Base-by-base conservation (phyloP, 768 basidiomycete species). In the Hebeloma cylindrosporum region DNA sequence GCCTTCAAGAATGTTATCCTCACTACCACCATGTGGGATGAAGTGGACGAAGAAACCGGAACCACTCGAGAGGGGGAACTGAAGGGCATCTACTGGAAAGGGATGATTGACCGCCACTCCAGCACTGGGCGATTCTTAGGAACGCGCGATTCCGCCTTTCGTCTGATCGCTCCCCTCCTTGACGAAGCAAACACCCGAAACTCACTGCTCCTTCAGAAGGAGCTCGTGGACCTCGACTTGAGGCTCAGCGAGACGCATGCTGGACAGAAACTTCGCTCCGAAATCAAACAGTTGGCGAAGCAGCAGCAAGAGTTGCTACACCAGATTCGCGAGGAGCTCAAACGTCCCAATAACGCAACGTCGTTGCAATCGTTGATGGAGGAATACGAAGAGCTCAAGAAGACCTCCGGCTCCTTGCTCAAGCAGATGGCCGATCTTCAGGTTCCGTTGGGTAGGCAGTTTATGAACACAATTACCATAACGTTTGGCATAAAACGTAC, bases 1-100 rank as follows among this genome's bases (percentile, higher is more conserved):
- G 62, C 67, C 3, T 63, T 77, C 42, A 59, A 67, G 27, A 75
- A 77, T 46, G 68, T 78, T 33, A 63, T 75, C 35, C 67, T 79
- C 39, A 65, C 65, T 23, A 79, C 78, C 40, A 78, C 69, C 31
- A 74, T 71, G 68, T 78, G 75, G 75, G 66, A 66, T 8, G 62
- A 66, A 40, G 69, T 70, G 25, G 59, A 63, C 31, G 54, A 51
- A 27, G 63, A 59, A 36, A 21, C 59, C 32, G 73, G 69, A 4
- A 57, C 53, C 23, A 51, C 42, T 13, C 65, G 74, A 5, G 75
- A 79, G 52, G 45, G 42, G 0, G 67, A 74, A 48, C 64, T 78
- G 13, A 58, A 60, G 18, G 65, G 59, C 38, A 64, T 65, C 26
- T 75, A 68, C 53, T 79, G 76, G 68, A 67, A 68, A 48, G 59